Evolutionary conservation across 768 basidiomycete genomes (phyloP), one percentile per base, ranked within the genome.

Genomic region (Collybia mongolica): DNA sequence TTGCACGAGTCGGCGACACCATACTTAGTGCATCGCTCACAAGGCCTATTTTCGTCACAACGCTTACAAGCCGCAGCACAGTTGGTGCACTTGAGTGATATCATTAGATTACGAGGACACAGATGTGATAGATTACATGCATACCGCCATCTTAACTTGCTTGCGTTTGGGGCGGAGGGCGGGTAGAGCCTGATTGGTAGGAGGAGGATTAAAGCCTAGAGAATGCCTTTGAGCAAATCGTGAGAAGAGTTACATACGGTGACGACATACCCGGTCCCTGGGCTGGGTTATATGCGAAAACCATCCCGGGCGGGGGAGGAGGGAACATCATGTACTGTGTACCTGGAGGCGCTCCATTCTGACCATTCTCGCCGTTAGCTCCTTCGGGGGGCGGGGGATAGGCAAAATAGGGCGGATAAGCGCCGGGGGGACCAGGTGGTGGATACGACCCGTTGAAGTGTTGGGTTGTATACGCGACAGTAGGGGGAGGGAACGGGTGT

Each of bases 31-130:
- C 94, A 97, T 28, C 94, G 85, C 53, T 88, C 84, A 64, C 94
- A 97, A 20, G 94, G 94, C 39, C 94, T 84, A 56, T 75, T 79
- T 55, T 93, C 91, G 66, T 93, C 88, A 65, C 90, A 93, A 56
- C 91, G 89, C 68, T 93, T 93, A 72, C 90, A 93, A 0, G 90
- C 90, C 45, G 82, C 81, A 53, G 92, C 91, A 62, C 90, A 93
- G 59, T 92, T 90, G 18, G 90, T 93, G 67, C 90, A 93, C 72
- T 80, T 42, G 5, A 32, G 1, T 15, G 1, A 2, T 3, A n/a
- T 4, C 0, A 18, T 41, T 8, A 48, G 23, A 23, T 18, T 9
- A 4, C 0, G 17, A 1, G 19, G 14, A 24, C 22, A 17, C 40
- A 14, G 3, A 22, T 17, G 14, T 14, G 12, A 46, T 20, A 51